Evolutionary conservation across 1,139 yeast genomes (phyloP).

Genomic region (Magnusiomyces sp.): DNA sequence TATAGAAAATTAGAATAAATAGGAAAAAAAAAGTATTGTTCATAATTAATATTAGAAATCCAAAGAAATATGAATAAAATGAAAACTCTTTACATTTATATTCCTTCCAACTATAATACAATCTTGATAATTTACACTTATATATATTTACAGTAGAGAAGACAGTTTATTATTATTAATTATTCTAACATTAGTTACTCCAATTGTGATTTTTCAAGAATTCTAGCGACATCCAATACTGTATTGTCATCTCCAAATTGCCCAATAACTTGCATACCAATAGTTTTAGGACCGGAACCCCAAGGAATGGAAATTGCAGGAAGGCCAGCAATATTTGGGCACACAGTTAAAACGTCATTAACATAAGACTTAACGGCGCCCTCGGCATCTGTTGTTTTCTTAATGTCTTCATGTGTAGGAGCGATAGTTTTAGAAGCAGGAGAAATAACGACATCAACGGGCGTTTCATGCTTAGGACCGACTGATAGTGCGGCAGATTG

Average conservation of each 20-base stretch:
- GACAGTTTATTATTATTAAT: too few species aligned
- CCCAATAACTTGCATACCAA: slow-evolving; percentile 73
- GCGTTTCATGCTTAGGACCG: slow-evolving; percentile 25
- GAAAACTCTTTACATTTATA: too few species aligned
- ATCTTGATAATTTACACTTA: too few species aligned
- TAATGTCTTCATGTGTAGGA: slow-evolving; percentile 41
- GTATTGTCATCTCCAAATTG: slow-evolving; percentile 75
- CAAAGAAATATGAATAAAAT: too few species aligned
- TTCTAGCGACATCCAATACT: slow-evolving; percentile 41
- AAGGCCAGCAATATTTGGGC: slow-evolving; percentile 84
- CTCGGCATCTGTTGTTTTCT: slow-evolving; percentile 15
- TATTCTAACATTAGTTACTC: too few species aligned
- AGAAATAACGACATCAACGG: slow-evolving; percentile 59
- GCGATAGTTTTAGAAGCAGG: slow-evolving; percentile 68
- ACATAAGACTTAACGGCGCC: slow-evolving; percentile 50
- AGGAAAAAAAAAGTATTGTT: neutral
- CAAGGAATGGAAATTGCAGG: slow-evolving; percentile 78
- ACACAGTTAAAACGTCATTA: slow-evolving; percentile 81
- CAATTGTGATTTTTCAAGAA: too few species aligned
- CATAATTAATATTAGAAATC: too few species aligned
- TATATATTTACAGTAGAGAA: too few species aligned
- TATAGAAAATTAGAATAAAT: neutral
- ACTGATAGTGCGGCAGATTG: too few species aligned
- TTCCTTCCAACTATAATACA: too few species aligned
- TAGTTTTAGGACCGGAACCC: slow-evolving; percentile 28